Conservation (phyloP, 169 alveolate species). For the Cryptosporidium viatorum region DNA sequence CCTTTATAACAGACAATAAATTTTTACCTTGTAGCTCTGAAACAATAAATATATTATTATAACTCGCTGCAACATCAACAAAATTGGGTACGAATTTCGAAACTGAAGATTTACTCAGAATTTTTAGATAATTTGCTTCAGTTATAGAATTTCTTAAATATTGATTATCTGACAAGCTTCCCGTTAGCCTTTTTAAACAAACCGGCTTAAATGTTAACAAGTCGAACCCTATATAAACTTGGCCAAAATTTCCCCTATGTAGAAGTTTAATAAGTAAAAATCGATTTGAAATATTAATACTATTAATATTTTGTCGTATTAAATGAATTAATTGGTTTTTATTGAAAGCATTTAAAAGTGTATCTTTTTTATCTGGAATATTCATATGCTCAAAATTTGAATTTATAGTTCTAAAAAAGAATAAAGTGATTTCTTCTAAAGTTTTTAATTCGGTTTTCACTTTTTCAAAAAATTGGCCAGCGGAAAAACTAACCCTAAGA, state of each 20-base stretch:
- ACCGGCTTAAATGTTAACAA: conserved; percentile 5
- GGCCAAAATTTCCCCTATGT: conserved; percentile 17
- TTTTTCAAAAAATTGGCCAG: background rate
- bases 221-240: conserved; percentile 20
- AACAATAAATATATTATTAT: background rate
- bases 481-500: background rate
- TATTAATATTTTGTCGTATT: background rate
- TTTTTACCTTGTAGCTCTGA: conserved; percentile 41
- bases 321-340: conserved; percentile 5
- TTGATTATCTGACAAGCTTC: background rate
- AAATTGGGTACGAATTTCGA: conserved; percentile 25
- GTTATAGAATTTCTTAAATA: conserved; percentile 16
- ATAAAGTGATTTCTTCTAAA: conserved; percentile 3
- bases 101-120: background rate
- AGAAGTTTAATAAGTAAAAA: conserved; percentile 17
- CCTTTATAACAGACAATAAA: conserved; percentile 12
- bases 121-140: conserved; percentile 30
- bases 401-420: background rate
- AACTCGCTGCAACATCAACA: background rate
- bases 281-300: conserved; percentile 4
- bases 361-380: background rate
- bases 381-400: background rate
- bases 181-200: conserved; percentile 31
- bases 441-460: background rate
- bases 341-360: background rate